Conservation (phyloP, 345 rosid species). For the Firmiana major region DNA sequence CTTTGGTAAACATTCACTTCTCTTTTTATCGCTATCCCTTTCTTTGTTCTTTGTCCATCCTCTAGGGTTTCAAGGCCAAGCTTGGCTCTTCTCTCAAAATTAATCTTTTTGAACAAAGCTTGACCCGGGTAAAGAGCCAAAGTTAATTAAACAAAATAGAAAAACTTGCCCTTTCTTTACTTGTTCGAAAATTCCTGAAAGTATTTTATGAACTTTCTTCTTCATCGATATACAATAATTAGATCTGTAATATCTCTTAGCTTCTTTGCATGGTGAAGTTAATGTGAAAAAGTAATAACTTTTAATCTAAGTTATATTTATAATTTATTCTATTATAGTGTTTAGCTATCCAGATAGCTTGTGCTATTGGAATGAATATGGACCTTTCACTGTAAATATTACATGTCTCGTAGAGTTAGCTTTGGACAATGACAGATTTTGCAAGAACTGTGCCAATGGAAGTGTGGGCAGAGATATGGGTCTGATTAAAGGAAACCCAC, state of each 20-base stretch:
- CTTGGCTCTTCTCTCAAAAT: slow-evolving; percentile 1
- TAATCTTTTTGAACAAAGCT: slow-evolving; percentile 1
- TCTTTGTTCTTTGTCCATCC: neutral
- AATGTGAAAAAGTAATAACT: too few species aligned
- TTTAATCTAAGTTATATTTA: neutral
- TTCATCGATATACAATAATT: too few species aligned
- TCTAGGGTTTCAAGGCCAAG: slow-evolving; percentile 30
- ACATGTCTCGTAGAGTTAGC: slow-evolving; percentile 4
- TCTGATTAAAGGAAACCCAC: neutral
- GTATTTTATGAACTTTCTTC: too few species aligned
- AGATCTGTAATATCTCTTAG: too few species aligned
- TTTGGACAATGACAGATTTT: slow-evolving; percentile 12
- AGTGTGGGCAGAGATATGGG: slow-evolving; percentile 6
- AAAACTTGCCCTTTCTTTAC: slow-evolving; percentile 16
- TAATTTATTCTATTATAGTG: neutral
- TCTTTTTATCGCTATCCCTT: neutral
- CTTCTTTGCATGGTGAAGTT: too few species aligned
- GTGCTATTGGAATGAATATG: slow-evolving; percentile 3
- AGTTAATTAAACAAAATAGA: neutral
- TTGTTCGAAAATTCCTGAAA: slow-evolving; percentile 13
- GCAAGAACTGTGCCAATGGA: neutral
- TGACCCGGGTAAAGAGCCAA: neutral
- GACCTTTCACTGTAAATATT: neutral
- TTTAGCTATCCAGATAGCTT: neutral
- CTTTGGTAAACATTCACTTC: slow-evolving; percentile 8